Base-by-base conservation (phyloP, 2,329 filamentous ascomycete species). In the Ceratocystis variospora region DNA sequence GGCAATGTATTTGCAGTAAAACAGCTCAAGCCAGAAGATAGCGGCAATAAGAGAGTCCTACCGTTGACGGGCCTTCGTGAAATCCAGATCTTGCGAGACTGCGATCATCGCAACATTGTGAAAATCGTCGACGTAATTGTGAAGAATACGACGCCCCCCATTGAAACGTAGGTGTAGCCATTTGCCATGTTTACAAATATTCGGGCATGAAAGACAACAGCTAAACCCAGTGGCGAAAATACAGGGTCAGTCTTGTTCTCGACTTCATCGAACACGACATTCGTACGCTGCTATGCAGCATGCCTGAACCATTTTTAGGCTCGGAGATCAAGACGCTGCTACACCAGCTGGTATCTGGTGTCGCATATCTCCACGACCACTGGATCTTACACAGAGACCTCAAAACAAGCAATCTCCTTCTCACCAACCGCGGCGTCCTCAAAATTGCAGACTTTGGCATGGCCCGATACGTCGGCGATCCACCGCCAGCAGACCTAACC, bases 371-470 rank as follows among this genome's bases (percentile, higher is more conserved):
- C 15, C 94, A 99, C 78, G 81, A 83, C 61, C 85, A 90, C 76
- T 95, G 87, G 87, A 95, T 99, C 72, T 82, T 99, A 68, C 91
- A 94, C 77, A 90, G 92, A 66, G 92, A 96, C 76, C 84, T 96
- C 72, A 96, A 96, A 76, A 95, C 91, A 2, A 93, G 89, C 62
- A 96, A 96, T 73, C 85, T 99, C 61, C 85, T 99, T 61, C 87
- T 99, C 77, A 95, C 90, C 79, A 97, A 97, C 78, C 89, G 91
- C 59, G 94, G 94, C 59, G 87, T 89, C 74, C 87, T 99, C 75
- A 96, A 96, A 76, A 87, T 99, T 70, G 94, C 94, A 68, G 94
- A 99, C 76, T 99, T 99, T 73, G 94, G 94, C 75, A 96, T 99
- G 90, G 93, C 94, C 2, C 84, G 94, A 33, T 94, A 94, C 77